phyloP scores from a whole-genome alignment of 768 basidiomycete genomes.

The Auriscalpium vulgare region DNA sequence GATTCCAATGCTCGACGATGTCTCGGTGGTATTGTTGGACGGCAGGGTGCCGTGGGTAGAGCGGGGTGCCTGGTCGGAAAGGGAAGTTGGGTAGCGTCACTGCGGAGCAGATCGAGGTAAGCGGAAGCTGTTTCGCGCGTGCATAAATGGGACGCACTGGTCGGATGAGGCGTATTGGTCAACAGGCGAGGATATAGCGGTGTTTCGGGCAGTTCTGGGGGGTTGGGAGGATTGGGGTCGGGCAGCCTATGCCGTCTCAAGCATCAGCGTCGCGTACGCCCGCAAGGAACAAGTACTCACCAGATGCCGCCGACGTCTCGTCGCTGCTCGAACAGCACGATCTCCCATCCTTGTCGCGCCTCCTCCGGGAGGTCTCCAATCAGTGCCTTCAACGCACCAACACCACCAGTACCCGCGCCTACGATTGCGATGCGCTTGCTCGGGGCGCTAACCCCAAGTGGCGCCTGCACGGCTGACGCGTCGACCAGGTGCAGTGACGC shows the following conservation, averaged over 20 bases:
- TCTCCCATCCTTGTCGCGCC: slow-evolving; percentile 30
- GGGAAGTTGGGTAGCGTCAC: slow-evolving; percentile 51
- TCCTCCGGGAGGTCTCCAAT: slow-evolving; percentile 37
- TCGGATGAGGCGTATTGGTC: slow-evolving; percentile 49
- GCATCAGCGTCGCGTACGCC: not conserved
- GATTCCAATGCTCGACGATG: slow-evolving; percentile 32
- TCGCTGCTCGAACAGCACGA: slow-evolving; percentile 48
- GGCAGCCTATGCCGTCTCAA: slow-evolving; percentile 22
- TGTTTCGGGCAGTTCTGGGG: slow-evolving; percentile 44
- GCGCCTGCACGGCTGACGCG: not conserved
- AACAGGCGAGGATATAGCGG: slow-evolving; percentile 46
- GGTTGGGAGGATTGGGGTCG: slow-evolving; percentile 24
- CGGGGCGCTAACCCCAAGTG: not conserved
- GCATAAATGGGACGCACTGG: slow-evolving; percentile 18
- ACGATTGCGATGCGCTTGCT: slow-evolving; percentile 47
- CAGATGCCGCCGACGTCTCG: slow-evolving; percentile 50
- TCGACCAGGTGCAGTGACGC: not conserved
- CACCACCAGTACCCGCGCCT: slow-evolving; percentile 49
- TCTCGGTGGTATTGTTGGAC: slow-evolving; percentile 39
- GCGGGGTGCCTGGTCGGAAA: slow-evolving; percentile 40
- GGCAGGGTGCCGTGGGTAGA: slow-evolving; percentile 41
- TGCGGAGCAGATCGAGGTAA: not conserved
- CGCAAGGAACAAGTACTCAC: slow-evolving; percentile 21
- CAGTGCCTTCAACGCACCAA: slow-evolving; percentile 43
- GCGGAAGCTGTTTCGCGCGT: not conserved